Evolutionary conservation across 2,329 filamentous ascomycete genomes (phyloP).

Genomic region (Colletotrichum sp.): DNA sequence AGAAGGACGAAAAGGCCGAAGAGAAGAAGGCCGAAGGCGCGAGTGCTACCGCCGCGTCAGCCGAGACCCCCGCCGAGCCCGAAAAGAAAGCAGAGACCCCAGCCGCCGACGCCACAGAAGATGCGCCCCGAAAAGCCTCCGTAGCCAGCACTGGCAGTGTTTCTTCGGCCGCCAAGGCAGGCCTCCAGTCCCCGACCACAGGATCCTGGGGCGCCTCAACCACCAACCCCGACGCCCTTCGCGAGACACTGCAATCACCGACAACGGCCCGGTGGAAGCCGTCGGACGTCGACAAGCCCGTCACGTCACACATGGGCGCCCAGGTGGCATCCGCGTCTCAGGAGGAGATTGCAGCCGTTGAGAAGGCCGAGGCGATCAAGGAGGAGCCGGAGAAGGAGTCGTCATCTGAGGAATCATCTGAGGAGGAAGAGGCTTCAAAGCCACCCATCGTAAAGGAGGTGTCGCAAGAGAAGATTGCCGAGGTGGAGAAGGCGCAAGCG

Average conservation of each 20-base stretch:
- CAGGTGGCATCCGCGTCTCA: conserved; percentile 35
- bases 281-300: conserved; percentile 22
- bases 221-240: conserved; percentile 25
- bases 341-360: conserved; percentile 44
- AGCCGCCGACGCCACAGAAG: not conserved
- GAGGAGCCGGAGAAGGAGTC: conserved; percentile 43
- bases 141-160: not conserved
- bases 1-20: conserved; percentile 33
- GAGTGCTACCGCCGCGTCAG: not conserved
- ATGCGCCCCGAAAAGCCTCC: conserved; percentile 14
- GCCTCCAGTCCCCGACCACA: conserved; percentile 51
- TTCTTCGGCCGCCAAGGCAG: conserved; percentile 23
- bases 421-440: conserved; percentile 27
- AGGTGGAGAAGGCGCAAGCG: conserved; percentile 31
- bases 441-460: conserved; percentile 24
- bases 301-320: conserved; percentile 37
- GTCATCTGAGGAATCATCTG: conserved; percentile 33
- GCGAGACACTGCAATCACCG: conserved; percentile 46
- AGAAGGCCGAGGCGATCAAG: conserved; percentile 43
- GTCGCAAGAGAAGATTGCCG: conserved; percentile 26
- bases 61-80: not conserved
- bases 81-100: conserved; percentile 10
- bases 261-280: conserved; percentile 47
- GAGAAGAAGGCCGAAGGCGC: conserved; percentile 20
- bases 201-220: conserved; percentile 42